Base-by-base conservation (phyloP, 371 early-diverging fungal species). In the Mucor plumbeus region DNA sequence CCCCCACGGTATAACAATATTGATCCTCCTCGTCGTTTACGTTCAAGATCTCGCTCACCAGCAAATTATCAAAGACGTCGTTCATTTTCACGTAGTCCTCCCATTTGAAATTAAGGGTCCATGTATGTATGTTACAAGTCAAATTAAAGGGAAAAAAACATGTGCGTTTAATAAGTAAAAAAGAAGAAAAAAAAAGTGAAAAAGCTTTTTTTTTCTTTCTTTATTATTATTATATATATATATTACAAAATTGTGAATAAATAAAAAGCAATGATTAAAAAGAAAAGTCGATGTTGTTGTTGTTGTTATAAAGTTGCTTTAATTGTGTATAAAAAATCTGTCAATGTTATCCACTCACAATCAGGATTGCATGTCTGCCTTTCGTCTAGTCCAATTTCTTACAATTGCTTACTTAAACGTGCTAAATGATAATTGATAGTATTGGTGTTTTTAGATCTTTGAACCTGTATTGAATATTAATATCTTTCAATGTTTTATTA, bases 381-480 rank as follows among this genome's bases (percentile, higher is more conserved):
- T 50, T 50, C 17, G 26, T 50, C 50, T 50, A 50, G 11, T 50
- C 11, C 50, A 50, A 35, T 34, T 3, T 4, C 31, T 77, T 87
- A 88, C 59, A 87, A 77, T 68, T 86, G 88, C 73, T 85, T 88
- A 71, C 87, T 86, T 68, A 88, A 84, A 61, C 88, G 87, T 31
- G 88, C 88, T 74, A 88, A 79, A 62, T 88, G 88, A 50, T 88
- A 88, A 71, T 88, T 88, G 76, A 87, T 82, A 58, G 88, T 87
- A 69, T 84, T 88, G 59, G 82, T 75, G 36, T 80, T 69, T 66
- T 86, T 85, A 53, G 74, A 59, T 72, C 78, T 85, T 47, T 77
- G 70, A 43, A 79, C 83, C 88, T 88, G 71, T 56, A n/a, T 21
- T 56, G 50, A 10, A 50, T 50, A 26, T 50, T 50, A 50, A 26